phyloP scores from a whole-genome alignment of 1,284 basidiomycete species.

The Somion occarium region DNA sequence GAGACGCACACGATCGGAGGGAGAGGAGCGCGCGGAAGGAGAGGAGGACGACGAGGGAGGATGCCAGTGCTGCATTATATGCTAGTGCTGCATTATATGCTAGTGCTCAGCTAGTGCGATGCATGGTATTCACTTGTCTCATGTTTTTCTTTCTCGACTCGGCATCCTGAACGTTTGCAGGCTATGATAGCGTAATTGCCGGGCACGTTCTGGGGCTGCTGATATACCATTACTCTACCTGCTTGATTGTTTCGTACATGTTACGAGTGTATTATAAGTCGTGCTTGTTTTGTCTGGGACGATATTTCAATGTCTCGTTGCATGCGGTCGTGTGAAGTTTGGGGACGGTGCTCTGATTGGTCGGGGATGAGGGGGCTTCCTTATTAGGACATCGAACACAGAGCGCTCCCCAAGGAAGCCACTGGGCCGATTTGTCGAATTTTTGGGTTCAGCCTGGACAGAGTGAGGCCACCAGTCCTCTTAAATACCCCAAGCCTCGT shows the following conservation, averaged over 20 bases:
- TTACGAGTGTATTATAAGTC: too few relatives aligned
- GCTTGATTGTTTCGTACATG: too few relatives aligned
- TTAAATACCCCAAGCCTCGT: conserved; percentile 16
- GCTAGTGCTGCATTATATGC: too few relatives aligned
- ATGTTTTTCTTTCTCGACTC: too few relatives aligned
- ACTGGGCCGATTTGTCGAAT: background rate
- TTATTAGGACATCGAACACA: too few relatives aligned
- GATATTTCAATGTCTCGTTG: background rate
- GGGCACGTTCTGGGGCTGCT: too few relatives aligned
- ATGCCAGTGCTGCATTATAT: conserved; percentile 27
- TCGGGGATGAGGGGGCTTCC: background rate
- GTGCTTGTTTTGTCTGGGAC: background rate
- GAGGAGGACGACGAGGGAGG: conserved; percentile 18
- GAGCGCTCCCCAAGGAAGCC: background rate
- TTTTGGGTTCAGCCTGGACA: background rate
- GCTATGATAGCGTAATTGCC: too few relatives aligned
- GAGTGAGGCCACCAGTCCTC: background rate
- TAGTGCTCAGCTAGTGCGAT: background rate
- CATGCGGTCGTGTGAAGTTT: background rate
- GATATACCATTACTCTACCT: too few relatives aligned
- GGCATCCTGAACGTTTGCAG: too few relatives aligned
- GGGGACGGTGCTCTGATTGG: background rate
- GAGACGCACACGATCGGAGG: conserved; percentile 5
- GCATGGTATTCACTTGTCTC: too few relatives aligned
- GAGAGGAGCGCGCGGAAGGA: background rate